Conservation (phyloP, 1,284 basidiomycete species). For the Cryptococcus hybrid region DNA sequence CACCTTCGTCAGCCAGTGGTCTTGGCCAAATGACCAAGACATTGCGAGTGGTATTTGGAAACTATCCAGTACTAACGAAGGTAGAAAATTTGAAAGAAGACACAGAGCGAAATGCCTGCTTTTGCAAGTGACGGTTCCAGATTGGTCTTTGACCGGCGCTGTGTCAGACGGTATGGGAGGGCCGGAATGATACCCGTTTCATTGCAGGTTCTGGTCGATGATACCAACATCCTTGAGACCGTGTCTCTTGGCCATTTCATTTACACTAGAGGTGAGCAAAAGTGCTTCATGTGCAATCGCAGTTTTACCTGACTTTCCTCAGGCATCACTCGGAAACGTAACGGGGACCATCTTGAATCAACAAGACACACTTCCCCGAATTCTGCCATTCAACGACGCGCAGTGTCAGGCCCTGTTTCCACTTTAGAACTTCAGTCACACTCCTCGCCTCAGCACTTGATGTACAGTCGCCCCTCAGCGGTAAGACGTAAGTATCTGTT, state of each 20-base stretch:
- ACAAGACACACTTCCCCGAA: slow-evolving; percentile 18
- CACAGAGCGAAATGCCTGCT: slow-evolving; percentile 17
- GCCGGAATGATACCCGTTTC: too few relatives aligned
- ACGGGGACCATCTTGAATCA: slow-evolving; percentile 26
- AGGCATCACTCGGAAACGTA: slow-evolving; percentile 18
- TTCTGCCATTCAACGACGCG: neutral
- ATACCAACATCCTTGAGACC: slow-evolving; percentile 29
- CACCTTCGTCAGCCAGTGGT: slow-evolving; percentile 1
- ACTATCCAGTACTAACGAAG: slow-evolving; percentile 30
- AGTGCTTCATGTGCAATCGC: neutral
- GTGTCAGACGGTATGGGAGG: slow-evolving; percentile 8
- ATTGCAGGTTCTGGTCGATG: slow-evolving; percentile 36
- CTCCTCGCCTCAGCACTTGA: too few relatives aligned
- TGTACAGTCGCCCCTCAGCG: too few relatives aligned
- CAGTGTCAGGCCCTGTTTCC: neutral
- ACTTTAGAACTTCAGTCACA: too few relatives aligned
- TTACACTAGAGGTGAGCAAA: slow-evolving; percentile 15
- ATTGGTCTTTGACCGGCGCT: slow-evolving; percentile 18
- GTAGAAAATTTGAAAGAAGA: slow-evolving; percentile 17
- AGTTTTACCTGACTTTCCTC: neutral
- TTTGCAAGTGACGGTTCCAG: slow-evolving; percentile 25
- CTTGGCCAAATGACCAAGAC: slow-evolving; percentile 13
- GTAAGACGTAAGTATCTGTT: too few relatives aligned
- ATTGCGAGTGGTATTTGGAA: slow-evolving; percentile 34
- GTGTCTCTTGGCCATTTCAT: slow-evolving; percentile 34